Evolutionary conservation across 768 basidiomycete genomes (phyloP), one percentile per base, ranked within the genome.

Genomic region (Steccherinum ochraceum): DNA sequence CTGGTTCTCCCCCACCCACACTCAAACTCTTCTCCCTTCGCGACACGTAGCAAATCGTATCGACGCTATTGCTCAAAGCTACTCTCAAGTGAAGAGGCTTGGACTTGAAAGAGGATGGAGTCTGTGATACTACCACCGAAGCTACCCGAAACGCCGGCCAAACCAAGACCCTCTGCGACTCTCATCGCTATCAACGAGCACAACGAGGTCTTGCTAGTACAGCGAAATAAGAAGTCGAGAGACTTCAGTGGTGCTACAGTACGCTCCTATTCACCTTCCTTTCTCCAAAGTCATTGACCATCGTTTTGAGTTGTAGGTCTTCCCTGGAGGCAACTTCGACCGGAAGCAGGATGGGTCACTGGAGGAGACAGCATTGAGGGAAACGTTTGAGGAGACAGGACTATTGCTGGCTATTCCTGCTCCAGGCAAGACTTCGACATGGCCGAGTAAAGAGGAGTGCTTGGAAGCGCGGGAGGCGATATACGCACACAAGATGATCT

Each of bases 321-420:
- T 88, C 58, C 86, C 86, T 5, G 86, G 86, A 12, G 86, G 86
- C 13, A 86, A 86, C 62, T 73, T 70, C 40, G 86, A 87, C 68
- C 54, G 69, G 45, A 66, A 69, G 50, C 83, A 87, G 56, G 86
- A 87, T 56, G 59, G 61, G 4, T 79, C 78, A 10, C 61, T 84
- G 18, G 63, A 64, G 26, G 72, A 82, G 51, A 87, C 84, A 12
- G 86, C 84, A 3, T 81, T 88, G 42, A 74, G 86, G n/a, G 86
- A 89, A 66, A 83, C 85, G 0, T 88, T 89, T 52, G 86, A 89
- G 59, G 86, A 89, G 61, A 75, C 84, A 2, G 86, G 86, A 1
- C 64, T 88, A 24, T 64, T 88, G 13, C 64, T 88, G 12, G 83
- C 82, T 11, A 82, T 81, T 11, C 77, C 78, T 12, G 59, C 72